Evolutionary conservation across 2,329 filamentous ascomycete genomes (phyloP).

Genomic region (Ascochyta viciae-villosae): DNA sequence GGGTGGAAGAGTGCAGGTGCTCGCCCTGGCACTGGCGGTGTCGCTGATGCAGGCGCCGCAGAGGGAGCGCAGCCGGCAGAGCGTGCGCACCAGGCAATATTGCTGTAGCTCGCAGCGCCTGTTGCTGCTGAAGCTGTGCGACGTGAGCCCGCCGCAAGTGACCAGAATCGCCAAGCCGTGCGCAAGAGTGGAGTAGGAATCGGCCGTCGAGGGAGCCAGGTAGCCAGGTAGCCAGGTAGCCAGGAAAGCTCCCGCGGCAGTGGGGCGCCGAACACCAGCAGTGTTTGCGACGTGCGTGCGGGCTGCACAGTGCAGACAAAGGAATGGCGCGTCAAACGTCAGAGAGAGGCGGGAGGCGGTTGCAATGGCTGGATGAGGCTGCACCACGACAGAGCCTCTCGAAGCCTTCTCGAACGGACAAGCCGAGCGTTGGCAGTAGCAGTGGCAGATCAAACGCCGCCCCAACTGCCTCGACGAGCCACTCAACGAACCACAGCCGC

Average conservation of each 20-base stretch:
- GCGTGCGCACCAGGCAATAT: conserved; percentile 34
- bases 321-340: background rate
- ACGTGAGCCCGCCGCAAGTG: conserved; percentile 31
- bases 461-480: background rate
- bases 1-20: background rate
- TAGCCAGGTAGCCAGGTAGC: background rate
- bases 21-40: conserved; percentile 16
- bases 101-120: conserved; percentile 22
- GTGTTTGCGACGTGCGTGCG: background rate
- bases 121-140: conserved; percentile 42
- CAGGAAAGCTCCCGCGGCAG: conserved; percentile 15
- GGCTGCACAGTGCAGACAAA: conserved; percentile 9
- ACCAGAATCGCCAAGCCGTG: conserved; percentile 38
- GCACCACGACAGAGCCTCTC: conserved; percentile 5
- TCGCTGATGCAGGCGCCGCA: conserved; percentile 21
- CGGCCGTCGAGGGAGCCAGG: no score
- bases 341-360: background rate
- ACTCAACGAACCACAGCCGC: conserved; percentile 12
- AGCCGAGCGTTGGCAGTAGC: conserved; percentile 17
- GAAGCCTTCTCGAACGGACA: conserved; percentile 28
- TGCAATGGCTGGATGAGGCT: conserved; percentile 5
- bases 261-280: conserved; percentile 13
- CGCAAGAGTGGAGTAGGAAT: conserved; percentile 3
- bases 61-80: conserved; percentile 16
- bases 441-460: conserved; percentile 14